Percentiles rank a stretch among this genome's conserved stretches.
Evolutionary conservation across 257 asterid genomes (phyloP).

Genomic region (Fraxinus quadrangulata): DNA sequence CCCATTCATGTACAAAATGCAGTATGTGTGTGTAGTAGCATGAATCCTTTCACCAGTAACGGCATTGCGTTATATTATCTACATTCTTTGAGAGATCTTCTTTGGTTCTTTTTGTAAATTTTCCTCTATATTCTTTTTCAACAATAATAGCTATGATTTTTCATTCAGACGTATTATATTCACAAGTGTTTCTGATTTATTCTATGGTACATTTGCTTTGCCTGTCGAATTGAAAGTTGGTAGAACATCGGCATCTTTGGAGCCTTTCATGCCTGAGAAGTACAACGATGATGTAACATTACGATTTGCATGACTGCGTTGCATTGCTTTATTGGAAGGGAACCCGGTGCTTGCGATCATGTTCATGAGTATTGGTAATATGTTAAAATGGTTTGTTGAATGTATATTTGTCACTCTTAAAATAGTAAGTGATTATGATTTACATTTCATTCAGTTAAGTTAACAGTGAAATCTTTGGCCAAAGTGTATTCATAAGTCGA

Average conservation of each 20-base stretch:
- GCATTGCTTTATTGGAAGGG: slow-evolving; percentile 15
- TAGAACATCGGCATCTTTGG: slow-evolving; percentile 89
- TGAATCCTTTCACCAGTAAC: slow-evolving; percentile 80
- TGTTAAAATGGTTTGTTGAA: too few relatives aligned
- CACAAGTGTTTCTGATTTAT: background rate
- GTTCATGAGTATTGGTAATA: too few relatives aligned
- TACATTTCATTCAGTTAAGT: too few relatives aligned
- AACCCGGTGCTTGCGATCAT: too few relatives aligned
- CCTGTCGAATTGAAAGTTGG: slow-evolving; percentile 85
- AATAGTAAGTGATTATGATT: too few relatives aligned
- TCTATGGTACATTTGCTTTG: slow-evolving; percentile 67
- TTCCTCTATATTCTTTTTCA: slow-evolving; percentile 11
- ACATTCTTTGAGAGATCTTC: background rate
- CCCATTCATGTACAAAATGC: slow-evolving; percentile 50
- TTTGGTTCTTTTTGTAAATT: background rate
- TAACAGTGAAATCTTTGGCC: too few relatives aligned
- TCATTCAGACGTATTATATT: background rate
- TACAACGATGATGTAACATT: background rate
- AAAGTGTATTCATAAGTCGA: too few relatives aligned
- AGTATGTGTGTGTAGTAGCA: slow-evolving; percentile 64
- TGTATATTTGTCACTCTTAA: too few relatives aligned
- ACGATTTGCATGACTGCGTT: slow-evolving; percentile 1
- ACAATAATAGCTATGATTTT: background rate
- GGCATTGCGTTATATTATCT: background rate
- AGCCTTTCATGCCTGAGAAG: slow-evolving; percentile 55